Base-by-base conservation (phyloP, 257 asterid species). In the Nicotiana undulata region DNA sequence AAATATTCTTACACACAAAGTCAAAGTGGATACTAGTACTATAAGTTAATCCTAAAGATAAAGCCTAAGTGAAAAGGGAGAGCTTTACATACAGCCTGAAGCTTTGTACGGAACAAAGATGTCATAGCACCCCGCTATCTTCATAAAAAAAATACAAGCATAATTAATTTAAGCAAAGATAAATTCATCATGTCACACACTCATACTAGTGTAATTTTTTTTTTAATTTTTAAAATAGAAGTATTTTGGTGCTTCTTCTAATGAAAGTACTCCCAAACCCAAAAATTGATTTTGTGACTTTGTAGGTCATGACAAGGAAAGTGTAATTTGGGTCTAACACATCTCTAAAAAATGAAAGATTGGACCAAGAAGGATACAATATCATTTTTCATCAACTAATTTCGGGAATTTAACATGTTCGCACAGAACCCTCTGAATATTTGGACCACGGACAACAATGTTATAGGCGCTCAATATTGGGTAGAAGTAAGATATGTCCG, bases 41-140 rank as follows among this genome's bases (percentile, higher is more conserved):
- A n/a, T n/a, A n/a, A n/a, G n/a, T n/a, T n/a, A n/a, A n/a, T 32
- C 37, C 37, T 9, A 59, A 56, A 2, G 63, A 18, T 20, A 52
- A 18, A 15, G 58, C n/a, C 6, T 1, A 18, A 76, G 37, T 13
- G 34, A 18, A 37, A 40, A 37, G 18, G 16, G 31, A 31, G 58
- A 63, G 61, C 26, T 49, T 16, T 26, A 86, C 94, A 88, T 83
- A 95, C 97, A 68, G 99, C 99, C 89, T 93, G 99, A 75, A 89
- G 82, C 70, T 85, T 86, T 10, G 97, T 88, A 60, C n/a, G n/a
- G n/a, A n/a, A n/a, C n/a, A n/a, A n/a, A n/a, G n/a, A n/a, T n/a
- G n/a, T n/a, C 85, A 95, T 88, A 12, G 97, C 89, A 74, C n/a
- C 82, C 65, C 3, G 97, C 93, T 86, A 93, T 91, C 99, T 94